Conservation (phyloP, 129 eudicot species). For the Tagetes erecta region DNA sequence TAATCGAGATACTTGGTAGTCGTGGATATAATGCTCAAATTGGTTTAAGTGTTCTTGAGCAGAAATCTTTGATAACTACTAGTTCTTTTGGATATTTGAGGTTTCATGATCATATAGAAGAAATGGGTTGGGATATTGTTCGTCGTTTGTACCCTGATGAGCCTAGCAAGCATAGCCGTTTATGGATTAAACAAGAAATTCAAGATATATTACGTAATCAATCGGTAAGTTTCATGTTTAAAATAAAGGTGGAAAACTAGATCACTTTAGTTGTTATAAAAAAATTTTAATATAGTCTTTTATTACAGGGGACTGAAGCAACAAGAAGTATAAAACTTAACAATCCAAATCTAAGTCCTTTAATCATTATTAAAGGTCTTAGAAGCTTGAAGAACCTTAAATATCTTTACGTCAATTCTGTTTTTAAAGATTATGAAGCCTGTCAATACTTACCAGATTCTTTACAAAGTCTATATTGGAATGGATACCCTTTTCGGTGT, state of each 20-base stretch:
- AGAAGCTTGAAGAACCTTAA: conserved; percentile 8
- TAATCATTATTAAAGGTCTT: background rate
- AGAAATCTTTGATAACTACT: conserved; percentile 16
- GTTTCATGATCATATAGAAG: conserved; percentile 25
- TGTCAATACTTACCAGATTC: background rate
- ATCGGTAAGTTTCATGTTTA: background rate
- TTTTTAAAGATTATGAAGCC: background rate
- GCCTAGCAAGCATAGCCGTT: background rate
- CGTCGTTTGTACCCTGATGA: background rate
- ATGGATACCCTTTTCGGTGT: background rate
- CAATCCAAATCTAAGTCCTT: accelerated
- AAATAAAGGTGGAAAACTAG: background rate
- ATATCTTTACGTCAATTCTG: background rate
- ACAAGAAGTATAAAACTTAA: background rate
- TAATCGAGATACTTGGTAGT: background rate
- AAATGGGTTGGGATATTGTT: conserved; percentile 13
- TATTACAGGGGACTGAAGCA: conserved; percentile 12
- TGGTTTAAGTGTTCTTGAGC: conserved; percentile 13
- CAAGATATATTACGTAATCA: background rate
- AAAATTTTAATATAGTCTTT: background rate
- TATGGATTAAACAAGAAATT: conserved; percentile 12
- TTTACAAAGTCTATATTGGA: background rate
- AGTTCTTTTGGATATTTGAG: background rate
- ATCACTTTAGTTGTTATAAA: background rate
- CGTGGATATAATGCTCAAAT: conserved; percentile 15